Evolutionary conservation across 2,329 filamentous ascomycete genomes (phyloP).

Genomic region (Ceratocystis harringtonii): DNA sequence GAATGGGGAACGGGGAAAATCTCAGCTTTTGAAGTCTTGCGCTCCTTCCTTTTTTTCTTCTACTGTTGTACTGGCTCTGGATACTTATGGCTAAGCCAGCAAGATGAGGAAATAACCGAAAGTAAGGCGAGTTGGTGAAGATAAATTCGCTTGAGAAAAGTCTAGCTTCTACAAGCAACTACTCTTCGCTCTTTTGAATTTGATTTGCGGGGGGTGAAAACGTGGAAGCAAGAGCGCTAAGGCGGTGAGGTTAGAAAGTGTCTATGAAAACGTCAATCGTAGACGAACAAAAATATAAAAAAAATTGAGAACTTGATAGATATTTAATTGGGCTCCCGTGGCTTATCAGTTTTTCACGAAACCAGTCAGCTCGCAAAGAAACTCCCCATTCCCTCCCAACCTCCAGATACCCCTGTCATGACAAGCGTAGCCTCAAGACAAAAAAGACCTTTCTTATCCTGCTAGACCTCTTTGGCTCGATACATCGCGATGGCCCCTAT

Average conservation of each 20-base stretch:
- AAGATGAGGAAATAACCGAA: slow-evolving; percentile 4
- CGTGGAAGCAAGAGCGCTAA: too few species aligned
- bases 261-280: too few species aligned
- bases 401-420: background rate
- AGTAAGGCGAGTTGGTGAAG: background rate
- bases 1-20: background rate
- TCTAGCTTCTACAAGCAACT: too few species aligned
- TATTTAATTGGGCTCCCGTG: background rate
- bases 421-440: background rate
- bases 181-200: too few species aligned
- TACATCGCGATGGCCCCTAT: background rate
- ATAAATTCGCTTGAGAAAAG: background rate
- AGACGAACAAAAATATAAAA: too few species aligned
- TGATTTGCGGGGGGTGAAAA: too few species aligned
- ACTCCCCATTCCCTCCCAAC: background rate
- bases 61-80: background rate
- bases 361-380: background rate
- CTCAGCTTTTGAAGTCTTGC: background rate
- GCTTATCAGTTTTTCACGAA: background rate
- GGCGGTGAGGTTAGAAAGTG: too few species aligned
- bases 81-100: background rate
- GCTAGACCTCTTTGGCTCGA: background rate
- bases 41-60: background rate
- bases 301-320: too few species aligned
- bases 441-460: background rate